Conservation (phyloP, 306 rosid genomes). For the Pterocarpus macrocarpus region DNA sequence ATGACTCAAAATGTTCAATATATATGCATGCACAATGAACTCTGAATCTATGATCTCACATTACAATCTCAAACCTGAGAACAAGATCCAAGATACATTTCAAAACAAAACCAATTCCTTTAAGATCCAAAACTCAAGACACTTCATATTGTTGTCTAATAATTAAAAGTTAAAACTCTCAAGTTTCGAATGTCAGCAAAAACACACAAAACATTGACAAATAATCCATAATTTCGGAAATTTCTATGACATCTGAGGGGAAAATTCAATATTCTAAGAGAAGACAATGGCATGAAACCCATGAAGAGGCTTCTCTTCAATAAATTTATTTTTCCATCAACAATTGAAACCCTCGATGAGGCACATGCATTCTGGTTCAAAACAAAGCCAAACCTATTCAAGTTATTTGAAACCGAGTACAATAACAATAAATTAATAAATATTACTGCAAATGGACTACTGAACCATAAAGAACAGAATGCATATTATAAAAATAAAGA, state of each 20-base stretch:
- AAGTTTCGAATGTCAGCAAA: conserved; percentile 17
- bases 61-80: not conserved
- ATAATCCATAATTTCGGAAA: conserved; percentile 3
- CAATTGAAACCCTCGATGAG: too few relatives aligned
- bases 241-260: not conserved
- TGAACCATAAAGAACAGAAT: conserved; percentile 27
- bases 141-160: conserved; percentile 21
- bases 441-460: not conserved
- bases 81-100: conserved; percentile 2
- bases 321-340: too few relatives aligned
- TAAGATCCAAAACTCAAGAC: conserved; percentile 15
- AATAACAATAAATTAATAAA: not conserved
- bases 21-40: not conserved
- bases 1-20: conserved; percentile 6
- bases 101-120: conserved; percentile 17
- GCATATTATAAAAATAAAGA: not conserved
- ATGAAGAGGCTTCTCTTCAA: too few relatives aligned
- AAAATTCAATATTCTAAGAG: not conserved
- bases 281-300: not conserved
- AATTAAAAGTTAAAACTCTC: not conserved
- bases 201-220: not conserved
- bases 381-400: not conserved
- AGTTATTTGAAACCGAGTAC: not conserved
- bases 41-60: conserved; percentile 19
- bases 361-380: not conserved